Conservation (phyloP, 495 filamentous ascomycete species). For the Aspergillus ostianus region DNA sequence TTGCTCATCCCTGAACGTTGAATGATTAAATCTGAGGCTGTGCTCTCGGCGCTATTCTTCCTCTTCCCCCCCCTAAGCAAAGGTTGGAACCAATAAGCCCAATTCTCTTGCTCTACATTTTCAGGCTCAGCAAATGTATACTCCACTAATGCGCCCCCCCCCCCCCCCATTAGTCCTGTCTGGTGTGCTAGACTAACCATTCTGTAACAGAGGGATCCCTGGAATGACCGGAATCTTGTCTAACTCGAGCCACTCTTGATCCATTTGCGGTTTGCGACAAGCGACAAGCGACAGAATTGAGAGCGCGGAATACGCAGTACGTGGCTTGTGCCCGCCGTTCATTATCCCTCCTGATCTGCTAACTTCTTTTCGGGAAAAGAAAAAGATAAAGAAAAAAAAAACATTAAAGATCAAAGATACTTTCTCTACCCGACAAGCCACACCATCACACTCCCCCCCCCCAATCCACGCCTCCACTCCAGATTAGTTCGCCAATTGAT, state of each 20-base stretch:
- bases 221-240: slow-evolving; percentile 1
- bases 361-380: background rate
- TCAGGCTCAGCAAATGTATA: background rate
- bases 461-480: background rate
- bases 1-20: slow-evolving; percentile 5
- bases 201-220: slow-evolving; percentile 7
- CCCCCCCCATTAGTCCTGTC: no score
- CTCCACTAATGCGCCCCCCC: background rate
- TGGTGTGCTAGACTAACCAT: slow-evolving; percentile 1
- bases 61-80: background rate
- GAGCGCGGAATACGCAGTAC: no score
- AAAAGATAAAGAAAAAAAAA: background rate
- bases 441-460: background rate
- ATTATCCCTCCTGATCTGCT: background rate
- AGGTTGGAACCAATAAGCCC: background rate
- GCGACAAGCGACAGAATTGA: no score
- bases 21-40: slow-evolving; percentile 12
- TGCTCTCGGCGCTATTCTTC: slow-evolving; percentile 7
- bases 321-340: background rate
- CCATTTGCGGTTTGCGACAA: no score
- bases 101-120: background rate
- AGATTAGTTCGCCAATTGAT: background rate
- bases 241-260: background rate
- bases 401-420: no score
- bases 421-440: slow-evolving; percentile 1